phyloP scores from a whole-genome alignment of 805 yeast species.

The Candida pseudoglaebosa region DNA sequence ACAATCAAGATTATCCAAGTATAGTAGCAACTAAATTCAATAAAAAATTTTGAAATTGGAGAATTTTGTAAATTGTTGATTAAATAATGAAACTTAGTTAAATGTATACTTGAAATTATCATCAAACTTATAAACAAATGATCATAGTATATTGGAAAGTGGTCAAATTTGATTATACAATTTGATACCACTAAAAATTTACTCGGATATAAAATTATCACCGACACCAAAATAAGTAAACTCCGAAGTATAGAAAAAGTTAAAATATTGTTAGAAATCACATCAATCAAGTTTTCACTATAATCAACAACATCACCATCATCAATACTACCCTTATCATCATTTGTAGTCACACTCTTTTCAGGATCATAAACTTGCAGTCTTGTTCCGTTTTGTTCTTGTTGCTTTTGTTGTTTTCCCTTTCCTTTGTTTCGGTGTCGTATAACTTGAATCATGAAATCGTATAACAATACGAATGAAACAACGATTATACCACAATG shows the following conservation, averaged over 20 bases:
- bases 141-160: conserved; percentile 18
- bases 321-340: conserved; percentile 1
- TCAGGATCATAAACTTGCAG: neutral
- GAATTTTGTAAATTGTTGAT: conserved; percentile 12
- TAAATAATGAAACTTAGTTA: conserved; percentile 10
- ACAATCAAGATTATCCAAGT: conserved; percentile 13
- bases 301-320: too few species aligned
- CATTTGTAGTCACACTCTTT: neutral
- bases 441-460: neutral
- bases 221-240: neutral
- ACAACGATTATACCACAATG: neutral
- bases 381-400: neutral
- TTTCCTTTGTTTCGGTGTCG: neutral
- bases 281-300: too few species aligned
- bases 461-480: neutral
- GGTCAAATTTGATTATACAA: neutral
- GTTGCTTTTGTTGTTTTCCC: neutral
- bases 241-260: too few species aligned
- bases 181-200: neutral
- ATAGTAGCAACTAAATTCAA: conserved; percentile 22
- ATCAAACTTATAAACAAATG: conserved; percentile 19
- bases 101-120: conserved; percentile 12
- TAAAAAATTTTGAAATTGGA: conserved; percentile 14
- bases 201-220: neutral
- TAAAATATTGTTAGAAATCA: too few species aligned